Base-by-base conservation (phyloP, 768 basidiomycete genomes). In the Lactarius hatsudake region DNA sequence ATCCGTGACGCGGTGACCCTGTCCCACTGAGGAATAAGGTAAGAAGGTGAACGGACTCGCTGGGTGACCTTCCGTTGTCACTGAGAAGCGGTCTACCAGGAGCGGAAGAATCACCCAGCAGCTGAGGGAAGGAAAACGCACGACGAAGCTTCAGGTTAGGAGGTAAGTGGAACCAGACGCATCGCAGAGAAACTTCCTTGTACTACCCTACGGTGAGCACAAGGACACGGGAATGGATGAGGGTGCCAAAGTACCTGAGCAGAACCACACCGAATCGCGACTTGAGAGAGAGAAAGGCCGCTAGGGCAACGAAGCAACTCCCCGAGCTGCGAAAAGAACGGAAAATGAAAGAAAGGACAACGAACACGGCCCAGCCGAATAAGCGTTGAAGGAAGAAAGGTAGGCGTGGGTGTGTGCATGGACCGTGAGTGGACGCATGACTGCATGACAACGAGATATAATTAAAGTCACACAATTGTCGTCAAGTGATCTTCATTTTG, bases 1-100 rank as follows among this genome's bases (percentile, higher is more conserved):
- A 89, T 79, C 43, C 81, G 82, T 58, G 90, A 89, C 73, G 87
- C 85, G 26, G 88, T 87, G 72, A 91, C 79, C 64, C 89, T 84
- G 64, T 84, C 81, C 87, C 87, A 89, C 89, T 91, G 73, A 18
- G 53, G 28, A 38, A 58, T 30, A 34, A 17, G 1, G 26, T 17
- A 18, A 61, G 59, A 43, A 28, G 30, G 26, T 8, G 7, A 10
- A 34, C 8, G 9, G 7, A 48, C 2, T 15, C 18, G n/a, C 30
- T 23, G 28, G 55, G 36, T 34, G 55, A 55, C 45, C 55, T 61
- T 55, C 51, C 58, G 30, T 51, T 23, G 8, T 12, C 48, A 28
- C 7, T 23, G 48, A 51, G 48, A 34, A 56, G 18, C 30, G 43
- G 54, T 26, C 55, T 43, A 38, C 57, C 15, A 32, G 48, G 13